Base-by-base conservation (phyloP, 169 alveolate species). In the Besnoitia besnoiti region DNA sequence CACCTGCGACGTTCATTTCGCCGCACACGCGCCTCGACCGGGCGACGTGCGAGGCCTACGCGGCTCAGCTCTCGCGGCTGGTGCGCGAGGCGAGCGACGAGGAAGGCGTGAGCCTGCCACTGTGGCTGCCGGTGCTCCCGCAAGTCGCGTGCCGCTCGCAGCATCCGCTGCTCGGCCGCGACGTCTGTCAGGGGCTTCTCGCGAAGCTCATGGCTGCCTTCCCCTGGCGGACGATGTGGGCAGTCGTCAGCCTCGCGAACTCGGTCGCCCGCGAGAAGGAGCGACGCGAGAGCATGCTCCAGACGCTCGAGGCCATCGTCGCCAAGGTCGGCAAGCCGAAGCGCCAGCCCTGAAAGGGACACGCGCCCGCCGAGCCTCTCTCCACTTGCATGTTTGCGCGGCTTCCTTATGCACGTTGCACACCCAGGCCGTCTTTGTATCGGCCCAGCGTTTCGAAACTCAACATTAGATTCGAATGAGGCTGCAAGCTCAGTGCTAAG, bases 211-310 rank as follows among this genome's bases (percentile, higher is more conserved):
- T 77, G 87, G 55, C 61, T 1, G 40, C 44, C n/a, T 42, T 27
- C 55, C 87, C 87, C 33, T 37, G 87, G 61, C 49, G 87, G 10
- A 77, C 87, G 55, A 19, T 77, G 61, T 77, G 87, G 87, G 10
- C 7, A 30, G 30, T 77, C 16, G 61, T 39, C 59, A 40, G 30
- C 59, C 87, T 77, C 59, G 7, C 44, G 35, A 77, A 77, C 55
- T 42, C 87, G 7, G 87, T 77, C 30, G 87, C 59, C 35, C 59
- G 61, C 87, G 61, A 37, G 4, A 19, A 27, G 33, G 40, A 24
- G 30, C 12, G 61, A 24, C 49, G 87, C 55, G 87, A 77, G 30
- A 35, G 40, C 55, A 2, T 77, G 37, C 33, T 7, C 40, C 49
- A 35, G 0, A 77, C 87, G 16, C 59, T 77, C 14, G 61, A 77